Evolutionary conservation across 257 asterid genomes (phyloP).

Genomic region (Jacaranda mimosifolia): DNA sequence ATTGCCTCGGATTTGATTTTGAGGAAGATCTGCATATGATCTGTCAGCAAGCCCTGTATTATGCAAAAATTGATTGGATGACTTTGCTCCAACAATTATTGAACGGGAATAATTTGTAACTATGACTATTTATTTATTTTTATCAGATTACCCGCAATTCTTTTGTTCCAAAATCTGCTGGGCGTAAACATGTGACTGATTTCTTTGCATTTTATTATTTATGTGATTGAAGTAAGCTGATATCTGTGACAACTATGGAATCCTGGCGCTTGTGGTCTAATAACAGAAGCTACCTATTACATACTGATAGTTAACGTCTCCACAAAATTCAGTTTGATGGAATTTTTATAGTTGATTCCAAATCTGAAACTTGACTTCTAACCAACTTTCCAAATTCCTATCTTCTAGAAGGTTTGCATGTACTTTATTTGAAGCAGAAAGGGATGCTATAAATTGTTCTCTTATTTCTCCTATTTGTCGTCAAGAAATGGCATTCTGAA

Average conservation of each 20-base stretch:
- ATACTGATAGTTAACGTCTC: too few species aligned
- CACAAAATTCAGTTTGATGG: too few species aligned
- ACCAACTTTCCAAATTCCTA: too few species aligned
- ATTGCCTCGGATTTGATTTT: background rate
- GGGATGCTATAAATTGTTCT: too few species aligned
- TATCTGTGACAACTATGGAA: background rate
- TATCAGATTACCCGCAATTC: background rate
- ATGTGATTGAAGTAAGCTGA: slow-evolving; percentile 26
- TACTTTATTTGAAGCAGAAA: too few species aligned
- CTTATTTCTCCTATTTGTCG: too few species aligned
- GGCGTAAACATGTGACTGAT: slow-evolving; percentile 12
- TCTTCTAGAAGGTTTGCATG: too few species aligned
- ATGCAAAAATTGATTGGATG: background rate
- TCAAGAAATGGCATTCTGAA: too few species aligned
- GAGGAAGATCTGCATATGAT: slow-evolving; percentile 7
- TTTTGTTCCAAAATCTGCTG: slow-evolving; percentile 6
- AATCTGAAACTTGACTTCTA: too few species aligned
- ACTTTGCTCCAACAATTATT: slow-evolving; percentile 19
- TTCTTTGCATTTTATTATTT: background rate
- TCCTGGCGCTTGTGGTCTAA: too few species aligned
- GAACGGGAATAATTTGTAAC: slow-evolving; percentile 7
- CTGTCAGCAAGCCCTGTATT: slow-evolving; percentile 29
- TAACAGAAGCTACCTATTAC: too few species aligned
- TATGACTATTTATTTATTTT: background rate
- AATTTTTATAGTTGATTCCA: too few species aligned